Base-by-base conservation (phyloP, 208 protist species). In the Kentomonas sorsogonicus region DNA sequence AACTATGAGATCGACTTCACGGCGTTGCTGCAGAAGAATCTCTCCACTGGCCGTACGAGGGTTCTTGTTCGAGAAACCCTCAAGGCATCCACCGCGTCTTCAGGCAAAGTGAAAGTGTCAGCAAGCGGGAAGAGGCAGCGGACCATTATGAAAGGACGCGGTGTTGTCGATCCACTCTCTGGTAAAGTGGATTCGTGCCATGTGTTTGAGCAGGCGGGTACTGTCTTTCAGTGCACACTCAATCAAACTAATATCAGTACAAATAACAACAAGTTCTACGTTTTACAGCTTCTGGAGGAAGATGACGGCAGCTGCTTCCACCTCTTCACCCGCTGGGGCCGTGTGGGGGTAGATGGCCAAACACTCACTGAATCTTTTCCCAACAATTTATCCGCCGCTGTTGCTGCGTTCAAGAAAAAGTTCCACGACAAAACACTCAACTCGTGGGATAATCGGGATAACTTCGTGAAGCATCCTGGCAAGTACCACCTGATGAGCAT, bases 251-350 rank as follows among this genome's bases (percentile, higher is more conserved):
- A 96, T 60, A 70, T 87, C 15, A 29, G 53, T 23, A 29, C 47
- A 23, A 93, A 92, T 69, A 94, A 89, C 52, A 95, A 93, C 62
- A 92, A 91, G 60, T 93, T 83, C 62, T 94, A 91, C 64, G 59
- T 92, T n/a, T 56, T 94, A 20, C 86, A 96, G 69, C 65, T 92
- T 0, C 63, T 96, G 22, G 61, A 92, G 65, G 68, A 78, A 2
- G 83, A 91, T 48, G 15, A 9, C 45, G 22, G 45, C 5, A 50
- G 36, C 7, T 13, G 43, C 6, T 88, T 69, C 33, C 80, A 77
- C 54, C 40, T 89, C 50, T 94, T 83, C 60, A 89, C 81, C 5
- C 77, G 82, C 3, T 92, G 84, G 82, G 90, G 83, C 34, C 69
- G 86, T 20, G 78, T 93, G n/a, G 89, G 86, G 13, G 63, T 77